Evolutionary conservation across 805 yeast species (phyloP).

Genomic region (Myxozyma mucilagina): DNA sequence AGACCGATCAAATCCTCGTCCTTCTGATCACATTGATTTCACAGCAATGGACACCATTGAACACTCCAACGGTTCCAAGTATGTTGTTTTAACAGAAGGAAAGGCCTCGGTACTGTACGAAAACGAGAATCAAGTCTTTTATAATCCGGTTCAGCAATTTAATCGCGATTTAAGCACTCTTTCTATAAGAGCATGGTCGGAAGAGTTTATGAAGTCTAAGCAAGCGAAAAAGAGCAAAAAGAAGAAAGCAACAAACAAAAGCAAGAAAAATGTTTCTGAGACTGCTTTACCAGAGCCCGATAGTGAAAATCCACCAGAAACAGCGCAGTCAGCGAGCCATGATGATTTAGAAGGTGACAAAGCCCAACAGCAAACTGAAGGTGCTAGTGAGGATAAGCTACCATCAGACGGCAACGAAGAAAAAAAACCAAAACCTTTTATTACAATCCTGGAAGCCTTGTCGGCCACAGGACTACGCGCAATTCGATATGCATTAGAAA

Average conservation of each 20-base stretch:
- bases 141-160: conserved; percentile 95
- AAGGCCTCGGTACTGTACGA: conserved; percentile 80
- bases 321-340: not conserved
- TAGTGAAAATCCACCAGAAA: conserved; percentile 18
- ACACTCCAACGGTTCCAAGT: conserved; percentile 5
- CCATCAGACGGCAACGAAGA: not conserved
- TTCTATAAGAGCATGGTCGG: conserved; percentile 84
- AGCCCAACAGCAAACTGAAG: not conserved
- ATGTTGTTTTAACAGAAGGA: conserved; percentile 59
- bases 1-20: not conserved
- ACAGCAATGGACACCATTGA: conserved; percentile 4
- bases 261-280: conserved; percentile 7
- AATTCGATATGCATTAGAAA: conserved; percentile 87
- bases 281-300: not conserved
- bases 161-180: conserved; percentile 87
- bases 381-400: not conserved
- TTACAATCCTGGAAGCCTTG: conserved; percentile 80
- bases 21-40: not conserved
- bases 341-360: not conserved
- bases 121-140: conserved; percentile 80
- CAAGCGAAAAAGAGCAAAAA: conserved; percentile 37
- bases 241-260: conserved; percentile 21
- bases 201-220: conserved; percentile 51
- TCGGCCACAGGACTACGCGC: conserved; percentile 96
- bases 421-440: conserved; percentile 46